Conservation (phyloP, 176 grass and related monocot genomes). For the Tillandsia fasciculata region DNA sequence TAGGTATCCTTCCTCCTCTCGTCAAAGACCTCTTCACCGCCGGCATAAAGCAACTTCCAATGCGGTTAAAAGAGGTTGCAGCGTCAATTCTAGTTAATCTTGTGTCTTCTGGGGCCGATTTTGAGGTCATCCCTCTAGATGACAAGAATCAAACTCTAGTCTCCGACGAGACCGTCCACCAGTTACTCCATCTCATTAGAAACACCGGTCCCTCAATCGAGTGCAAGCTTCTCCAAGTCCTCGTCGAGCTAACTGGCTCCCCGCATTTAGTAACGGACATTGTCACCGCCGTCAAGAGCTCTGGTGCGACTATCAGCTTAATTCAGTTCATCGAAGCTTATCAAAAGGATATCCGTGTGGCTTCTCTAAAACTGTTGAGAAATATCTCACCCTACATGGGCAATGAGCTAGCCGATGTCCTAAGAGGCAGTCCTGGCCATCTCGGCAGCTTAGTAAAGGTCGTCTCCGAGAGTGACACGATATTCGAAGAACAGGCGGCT, state of each 20-base stretch:
- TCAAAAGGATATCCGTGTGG: conserved; percentile 63
- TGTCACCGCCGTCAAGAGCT: conserved; percentile 59
- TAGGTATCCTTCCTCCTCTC: conserved; percentile 61
- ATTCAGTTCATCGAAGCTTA: conserved; percentile 77
- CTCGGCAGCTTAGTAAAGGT: conserved; percentile 49
- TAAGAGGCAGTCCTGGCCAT: conserved; percentile 39
- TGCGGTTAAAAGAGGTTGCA: conserved; percentile 68
- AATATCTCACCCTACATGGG: conserved; percentile 59
- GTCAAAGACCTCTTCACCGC: conserved; percentile 56
- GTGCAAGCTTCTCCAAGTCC: conserved; percentile 57
- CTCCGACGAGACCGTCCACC: conserved; percentile 59
- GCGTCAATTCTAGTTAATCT: conserved; percentile 72
- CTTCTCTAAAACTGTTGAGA: conserved; percentile 58
- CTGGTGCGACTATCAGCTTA: conserved; percentile 71
- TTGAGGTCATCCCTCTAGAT: conserved; percentile 42
- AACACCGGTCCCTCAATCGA: conserved; percentile 64
- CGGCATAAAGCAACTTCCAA: conserved; percentile 46
- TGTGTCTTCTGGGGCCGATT: conserved; percentile 31
- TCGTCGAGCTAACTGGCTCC: conserved; percentile 62
- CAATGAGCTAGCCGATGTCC: conserved; percentile 50
- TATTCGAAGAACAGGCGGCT: conserved; percentile 48
- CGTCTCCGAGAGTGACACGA: conserved; percentile 26
- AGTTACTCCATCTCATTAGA: conserved; percentile 73
- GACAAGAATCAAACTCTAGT: conserved; percentile 33
- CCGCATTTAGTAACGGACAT: conserved; percentile 26